Evolutionary conservation across 2,329 filamentous ascomycete genomes (phyloP), one percentile per base, ranked within the genome.

Genomic region (Ophiostoma angusticollis): DNA sequence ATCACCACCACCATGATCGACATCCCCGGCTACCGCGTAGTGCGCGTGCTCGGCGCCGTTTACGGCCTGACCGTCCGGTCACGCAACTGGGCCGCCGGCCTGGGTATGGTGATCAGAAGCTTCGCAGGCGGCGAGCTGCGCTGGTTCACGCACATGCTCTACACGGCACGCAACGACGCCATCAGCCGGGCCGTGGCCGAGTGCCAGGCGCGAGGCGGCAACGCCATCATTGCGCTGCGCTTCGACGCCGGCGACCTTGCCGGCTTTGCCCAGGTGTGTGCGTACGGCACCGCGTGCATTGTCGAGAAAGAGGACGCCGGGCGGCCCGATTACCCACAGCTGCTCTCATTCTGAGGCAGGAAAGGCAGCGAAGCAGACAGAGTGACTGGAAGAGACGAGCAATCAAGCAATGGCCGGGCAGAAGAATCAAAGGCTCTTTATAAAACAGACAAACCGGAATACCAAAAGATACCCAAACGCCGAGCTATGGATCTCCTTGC

Each of bases 1-100:
- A 68, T 78, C 46, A 76, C 71, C 1, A 69, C 70, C 0, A 78
- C 74, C 38, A 78, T 76, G 72, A 73, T 70, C 55, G 72, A 78
- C 50, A 57, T 78, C 17, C 73, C 73, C 0, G 72, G 72, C 7
- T 77, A 77, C 55, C 69, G 66, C 45, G 60, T 78, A 34, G 64
- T 68, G 27, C 62, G 62, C 38, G 67, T 75, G 1, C 64, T 78
- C 6, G 74, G 74, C 39, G 66, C 70, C 7, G 67, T 68, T 54
- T 50, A 58, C 51, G 48, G 64, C 53, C 43, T 65, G 30, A 56
- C 54, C 47, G 45, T 59, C 45, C 37, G 58, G 36, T 68, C 67
- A 13, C 68, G 73, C 35, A 78, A 78, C 58, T 67, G 68, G 53
- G 72, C 66, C 5, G 70, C 72, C 3, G 63, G 64, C 28, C 49